Evolutionary conservation across 2,329 filamentous ascomycete species (phyloP).

Genomic region (Aspergillus hiratsukae): DNA sequence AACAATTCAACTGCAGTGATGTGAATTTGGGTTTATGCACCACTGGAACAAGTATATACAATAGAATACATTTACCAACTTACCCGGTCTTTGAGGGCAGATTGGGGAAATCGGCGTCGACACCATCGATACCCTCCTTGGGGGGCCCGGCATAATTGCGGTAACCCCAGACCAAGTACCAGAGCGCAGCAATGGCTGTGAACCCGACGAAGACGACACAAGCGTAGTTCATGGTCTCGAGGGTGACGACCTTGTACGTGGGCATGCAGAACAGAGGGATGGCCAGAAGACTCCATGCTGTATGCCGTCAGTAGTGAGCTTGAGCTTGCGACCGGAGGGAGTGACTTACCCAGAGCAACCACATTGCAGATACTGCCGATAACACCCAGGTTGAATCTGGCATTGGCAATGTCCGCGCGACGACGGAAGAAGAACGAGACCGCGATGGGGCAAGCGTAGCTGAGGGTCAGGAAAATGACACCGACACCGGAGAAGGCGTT

Average conservation of each 20-base stretch:
- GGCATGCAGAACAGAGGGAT: conserved; percentile 63
- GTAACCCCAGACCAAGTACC: conserved; percentile 68
- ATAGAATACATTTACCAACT: neutral
- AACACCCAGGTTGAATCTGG: conserved; percentile 51
- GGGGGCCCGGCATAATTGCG: conserved; percentile 47
- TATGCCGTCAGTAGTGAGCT: conserved; percentile 7
- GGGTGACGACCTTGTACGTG: conserved; percentile 56
- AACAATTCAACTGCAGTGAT: no score
- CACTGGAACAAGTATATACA: neutral
- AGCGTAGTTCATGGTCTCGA: conserved; percentile 65
- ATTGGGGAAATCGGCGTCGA: neutral
- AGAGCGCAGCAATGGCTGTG: conserved; percentile 55
- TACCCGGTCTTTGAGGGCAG: neutral
- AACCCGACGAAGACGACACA: conserved; percentile 69
- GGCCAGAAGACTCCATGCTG: conserved; percentile 60
- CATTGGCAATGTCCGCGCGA: conserved; percentile 52
- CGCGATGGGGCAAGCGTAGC: conserved; percentile 64
- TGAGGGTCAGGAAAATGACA: conserved; percentile 69
- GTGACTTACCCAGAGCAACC: conserved; percentile 56
- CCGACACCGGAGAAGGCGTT: conserved; percentile 76
- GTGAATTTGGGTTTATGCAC: neutral
- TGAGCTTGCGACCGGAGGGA: neutral
- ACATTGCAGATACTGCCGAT: conserved; percentile 61
- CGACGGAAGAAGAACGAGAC: conserved; percentile 57
- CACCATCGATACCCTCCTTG: conserved; percentile 20